phyloP scores from a whole-genome alignment of 129 eudicot genomes.

The Heracleum sosnowskyi region DNA sequence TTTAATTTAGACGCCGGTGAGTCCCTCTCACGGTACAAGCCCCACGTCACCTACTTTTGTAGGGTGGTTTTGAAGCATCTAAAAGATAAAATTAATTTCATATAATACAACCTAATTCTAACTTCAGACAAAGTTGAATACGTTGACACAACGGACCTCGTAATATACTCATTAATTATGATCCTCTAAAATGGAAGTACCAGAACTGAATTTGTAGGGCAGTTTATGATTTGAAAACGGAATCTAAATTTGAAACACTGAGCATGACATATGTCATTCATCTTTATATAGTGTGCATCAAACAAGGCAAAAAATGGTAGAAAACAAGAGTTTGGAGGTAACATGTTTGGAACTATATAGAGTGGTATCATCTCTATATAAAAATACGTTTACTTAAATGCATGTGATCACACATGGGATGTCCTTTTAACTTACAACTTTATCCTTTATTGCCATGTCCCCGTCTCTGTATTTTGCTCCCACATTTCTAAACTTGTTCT shows the following conservation, averaged over 20 bases:
- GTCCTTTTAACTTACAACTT: background rate
- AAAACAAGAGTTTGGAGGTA: background rate
- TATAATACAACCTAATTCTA: too few relatives aligned
- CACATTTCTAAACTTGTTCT: background rate
- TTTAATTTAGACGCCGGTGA: too few relatives aligned
- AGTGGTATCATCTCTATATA: background rate
- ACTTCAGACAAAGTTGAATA: too few relatives aligned
- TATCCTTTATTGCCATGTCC: background rate
- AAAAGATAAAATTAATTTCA: too few relatives aligned
- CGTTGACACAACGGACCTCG: too few relatives aligned
- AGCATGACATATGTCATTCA: background rate
- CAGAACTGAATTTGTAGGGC: background rate
- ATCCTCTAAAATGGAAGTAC: background rate
- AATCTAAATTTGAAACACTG: background rate
- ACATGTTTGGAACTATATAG: background rate
- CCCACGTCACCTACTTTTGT: too few relatives aligned
- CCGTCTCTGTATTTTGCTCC: background rate
- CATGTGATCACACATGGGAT: constrained; percentile 6
- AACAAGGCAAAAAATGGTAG: background rate
- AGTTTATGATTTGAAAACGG: background rate
- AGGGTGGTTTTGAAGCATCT: too few relatives aligned
- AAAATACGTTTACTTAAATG: background rate
- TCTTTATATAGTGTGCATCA: background rate
- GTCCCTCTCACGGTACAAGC: too few relatives aligned
- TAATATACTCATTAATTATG: background rate